Percentiles rank a stretch among this genome's conserved stretches.
Conservation (phyloP, 345 rosid species). For the Eucalyptus tenuipes region DNA sequence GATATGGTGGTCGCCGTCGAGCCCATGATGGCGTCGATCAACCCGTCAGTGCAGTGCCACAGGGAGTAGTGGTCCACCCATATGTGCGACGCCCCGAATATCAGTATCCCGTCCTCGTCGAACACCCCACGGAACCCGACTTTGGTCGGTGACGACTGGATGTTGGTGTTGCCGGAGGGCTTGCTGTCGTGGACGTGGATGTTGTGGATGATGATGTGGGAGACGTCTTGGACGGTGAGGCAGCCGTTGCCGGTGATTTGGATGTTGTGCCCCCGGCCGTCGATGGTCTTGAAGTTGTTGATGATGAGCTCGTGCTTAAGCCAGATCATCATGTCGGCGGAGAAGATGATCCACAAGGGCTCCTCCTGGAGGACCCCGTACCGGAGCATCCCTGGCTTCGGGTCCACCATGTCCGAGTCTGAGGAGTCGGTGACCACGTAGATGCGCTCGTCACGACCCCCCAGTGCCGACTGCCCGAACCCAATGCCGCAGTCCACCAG, state of each 20-base stretch:
- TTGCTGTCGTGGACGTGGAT: slow-evolving; percentile 69
- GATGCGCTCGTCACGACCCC: slow-evolving; percentile 74
- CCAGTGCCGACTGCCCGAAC: slow-evolving; percentile 57
- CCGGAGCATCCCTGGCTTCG: slow-evolving; percentile 85
- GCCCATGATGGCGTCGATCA: slow-evolving; percentile 79
- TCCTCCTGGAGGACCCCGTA: slow-evolving; percentile 72
- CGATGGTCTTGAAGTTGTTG: slow-evolving; percentile 77
- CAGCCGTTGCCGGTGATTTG: slow-evolving; percentile 79
- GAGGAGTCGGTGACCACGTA: slow-evolving; percentile 90
- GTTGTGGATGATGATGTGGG: slow-evolving; percentile 83
- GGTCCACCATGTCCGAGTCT: slow-evolving; percentile 61
- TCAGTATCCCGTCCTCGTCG: slow-evolving; percentile 83
- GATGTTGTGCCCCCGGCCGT: slow-evolving; percentile 67
- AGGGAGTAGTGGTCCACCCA: slow-evolving; percentile 94
- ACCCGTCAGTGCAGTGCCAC: slow-evolving; percentile 60
- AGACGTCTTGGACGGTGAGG: slow-evolving; percentile 58
- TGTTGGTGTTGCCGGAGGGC: slow-evolving; percentile 60
- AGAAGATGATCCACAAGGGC: slow-evolving; percentile 84
- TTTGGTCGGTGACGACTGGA: slow-evolving; percentile 68
- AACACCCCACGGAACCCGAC: slow-evolving; percentile 57
- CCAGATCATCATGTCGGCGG: slow-evolving; percentile 54
- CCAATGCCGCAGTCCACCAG: slow-evolving; percentile 65
- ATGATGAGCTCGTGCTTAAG: slow-evolving; percentile 82
- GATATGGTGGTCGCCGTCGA: slow-evolving; percentile 78
- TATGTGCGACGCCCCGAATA: slow-evolving; percentile 54